These are phyloP conservation scores for Metschnikowia shivogae DNA, from an alignment of 805 yeast species.

Conservation along the genomic window DNA sequence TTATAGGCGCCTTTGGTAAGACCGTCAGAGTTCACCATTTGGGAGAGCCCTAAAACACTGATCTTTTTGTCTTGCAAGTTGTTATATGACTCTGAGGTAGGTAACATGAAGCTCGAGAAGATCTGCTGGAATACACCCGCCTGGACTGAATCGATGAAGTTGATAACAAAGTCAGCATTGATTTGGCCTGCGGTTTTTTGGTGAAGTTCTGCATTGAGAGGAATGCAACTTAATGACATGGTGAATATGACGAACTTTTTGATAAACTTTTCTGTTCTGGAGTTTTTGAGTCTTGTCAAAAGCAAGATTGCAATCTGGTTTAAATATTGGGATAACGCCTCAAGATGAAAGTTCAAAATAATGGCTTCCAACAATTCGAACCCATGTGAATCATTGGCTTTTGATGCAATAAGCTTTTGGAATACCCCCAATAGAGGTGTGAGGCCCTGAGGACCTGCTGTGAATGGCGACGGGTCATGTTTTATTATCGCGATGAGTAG, in stretches of 20 bases:
- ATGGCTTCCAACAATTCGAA: slow-evolving; percentile 79
- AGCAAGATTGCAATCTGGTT: slow-evolving; percentile 73
- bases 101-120: slow-evolving; percentile 45
- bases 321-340: slow-evolving; percentile 47
- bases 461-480: slow-evolving; percentile 42
- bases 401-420: slow-evolving; percentile 86
- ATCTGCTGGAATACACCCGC: slow-evolving; percentile 52
- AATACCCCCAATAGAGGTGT: slow-evolving; percentile 92
- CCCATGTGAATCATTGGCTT: slow-evolving; percentile 74
- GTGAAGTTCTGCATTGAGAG: slow-evolving; percentile 20
- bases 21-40: slow-evolving; percentile 31
- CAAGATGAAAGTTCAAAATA: slow-evolving; percentile 51
- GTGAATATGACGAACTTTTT: slow-evolving; percentile 66
- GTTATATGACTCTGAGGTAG: slow-evolving; percentile 47
- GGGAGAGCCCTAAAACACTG: slow-evolving; percentile 46
- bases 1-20: slow-evolving; percentile 21
- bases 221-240: slow-evolving; percentile 45
- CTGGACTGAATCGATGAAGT: slow-evolving; percentile 73
- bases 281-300: slow-evolving; percentile 72
- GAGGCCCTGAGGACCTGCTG: slow-evolving; percentile 34
- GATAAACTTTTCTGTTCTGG: slow-evolving; percentile 78
- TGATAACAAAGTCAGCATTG: slow-evolving; percentile 48
- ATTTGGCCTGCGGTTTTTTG: slow-evolving; percentile 33
- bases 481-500: slow-evolving; percentile 63
- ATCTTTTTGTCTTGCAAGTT: slow-evolving; percentile 55